Evolutionary conservation across 2,329 filamentous ascomycete species (phyloP), one percentile per base, ranked within the genome.

Genomic region (Fusarium vanettenii): DNA sequence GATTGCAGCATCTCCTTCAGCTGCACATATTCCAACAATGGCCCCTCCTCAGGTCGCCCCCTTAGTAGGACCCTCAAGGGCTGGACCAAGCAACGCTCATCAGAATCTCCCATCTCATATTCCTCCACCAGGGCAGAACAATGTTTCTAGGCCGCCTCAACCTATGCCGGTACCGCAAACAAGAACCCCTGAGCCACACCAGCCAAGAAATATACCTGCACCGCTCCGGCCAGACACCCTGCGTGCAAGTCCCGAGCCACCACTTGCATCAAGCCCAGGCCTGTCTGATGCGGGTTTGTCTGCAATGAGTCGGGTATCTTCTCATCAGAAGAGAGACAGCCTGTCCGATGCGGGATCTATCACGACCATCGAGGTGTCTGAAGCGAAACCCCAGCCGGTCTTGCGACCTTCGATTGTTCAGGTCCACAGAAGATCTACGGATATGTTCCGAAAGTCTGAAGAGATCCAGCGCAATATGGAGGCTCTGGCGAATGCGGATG

Each of bases 331-430:
- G 35, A 71, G 71, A 41, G 76, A 77, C 5, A 79, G 70, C 22
- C 60, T 79, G 35, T 79, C 77, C 9, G 77, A 79, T 11, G 67
- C 77, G 6, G 77, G 65, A 3, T 79, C 77, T 11, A 74, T 79
- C 45, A 76, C 72, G 5, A 79, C 77, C 0, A 76, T 79, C 8
- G 77, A 79, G 22, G 76, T 79, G 2, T 71, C 74, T 5, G 77
- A 79, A 37, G 77, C 77, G 16, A 75, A 78, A 31, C 64, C 76
- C 22, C 77, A 79, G 22, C 73, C 76, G 25, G 77, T 79, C 6
- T 60, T 79, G 20, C 69, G 73, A 11, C 77, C 77, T 35, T 79
- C 77, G 5, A 72, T 79, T 18, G 52, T 79, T 9, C 77, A 79
- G 45, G 77, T 79, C 1, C 67, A 77, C 25, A 76, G 75, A 6